Base-by-base conservation (phyloP, 2,329 filamentous ascomycete genomes). In the Pseudohalonectria lignicola region DNA sequence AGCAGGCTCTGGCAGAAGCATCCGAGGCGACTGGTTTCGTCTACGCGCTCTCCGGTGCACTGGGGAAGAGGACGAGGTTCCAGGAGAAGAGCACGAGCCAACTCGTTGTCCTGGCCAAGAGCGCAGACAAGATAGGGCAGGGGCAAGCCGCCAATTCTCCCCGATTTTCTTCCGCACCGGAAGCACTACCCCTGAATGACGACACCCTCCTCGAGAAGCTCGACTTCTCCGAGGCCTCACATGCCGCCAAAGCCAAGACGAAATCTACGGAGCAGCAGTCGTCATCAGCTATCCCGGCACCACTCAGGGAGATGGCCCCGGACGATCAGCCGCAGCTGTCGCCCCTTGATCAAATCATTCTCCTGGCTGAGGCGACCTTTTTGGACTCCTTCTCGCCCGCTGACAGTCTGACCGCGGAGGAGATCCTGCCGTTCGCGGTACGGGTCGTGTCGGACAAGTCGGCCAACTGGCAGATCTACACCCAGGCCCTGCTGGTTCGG, bases 391-490 rank as follows among this genome's bases (percentile, higher is more conserved):
- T 79, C 45, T 82, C 87, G 0, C 87, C 92, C 0, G 69, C 78
- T 1, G 82, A 96, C 54, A 81, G 84, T 0, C 66, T 98, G 1
- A 96, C 88, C 0, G 74, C 87, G n/a, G 88, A 96, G 60, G 86
- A 96, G 54, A 90, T 94, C 4, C 61, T 94, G 1, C 92, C 92
- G 0, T 98, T 90, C 54, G 92, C 92, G 1, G 82, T 80, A 2
- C 77, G 92, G 30, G 92, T 96, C 0, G 69, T 98, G 2, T 75
- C 83, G 8, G 87, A 92, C 43, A 88, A 90, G 48, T 83, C 83
- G 33, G 90, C 86, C 1, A 98, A 96, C 57, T 98, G 92, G 92
- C 92, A 96, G 56, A 81, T 95, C 25, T 96, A 96, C 55, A 95
- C 92, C 0, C 88, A 96, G 54, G 92, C 87, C 0, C 67, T 98